Percentiles rank a stretch among this genome's conserved stretches.
phyloP scores from a whole-genome alignment of 192 early-diverging fungal genomes.

The Coemansia sp. region DNA sequence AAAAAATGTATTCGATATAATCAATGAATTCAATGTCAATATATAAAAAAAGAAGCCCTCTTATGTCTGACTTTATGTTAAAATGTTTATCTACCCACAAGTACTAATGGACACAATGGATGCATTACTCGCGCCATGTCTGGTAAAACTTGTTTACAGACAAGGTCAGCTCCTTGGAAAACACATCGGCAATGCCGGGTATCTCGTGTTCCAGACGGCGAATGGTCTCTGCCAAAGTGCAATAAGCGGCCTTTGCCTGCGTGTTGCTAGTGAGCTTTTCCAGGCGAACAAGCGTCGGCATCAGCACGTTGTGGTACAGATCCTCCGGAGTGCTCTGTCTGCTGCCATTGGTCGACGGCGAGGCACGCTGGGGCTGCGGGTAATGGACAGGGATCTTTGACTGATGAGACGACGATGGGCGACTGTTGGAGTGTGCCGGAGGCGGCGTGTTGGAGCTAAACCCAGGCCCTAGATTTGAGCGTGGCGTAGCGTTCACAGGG shows the following conservation, averaged over 20 bases:
- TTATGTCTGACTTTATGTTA: too few species aligned
- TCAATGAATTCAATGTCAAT: not conserved
- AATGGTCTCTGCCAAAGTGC: conserved; percentile 53
- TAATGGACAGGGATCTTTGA: conserved; percentile 21
- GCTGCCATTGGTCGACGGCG: conserved; percentile 5
- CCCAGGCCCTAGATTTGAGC: conserved; percentile 31
- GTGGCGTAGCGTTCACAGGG: conserved; percentile 29
- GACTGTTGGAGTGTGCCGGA: conserved; percentile 19
- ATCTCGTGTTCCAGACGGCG: conserved; percentile 54
- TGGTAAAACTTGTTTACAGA: conserved; percentile 53
- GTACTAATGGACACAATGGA: not conserved
- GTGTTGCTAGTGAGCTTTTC: conserved; percentile 51
- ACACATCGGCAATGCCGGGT: conserved; percentile 54
- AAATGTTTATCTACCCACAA: too few species aligned
- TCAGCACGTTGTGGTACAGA: conserved; percentile 53
- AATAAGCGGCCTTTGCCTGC: conserved; percentile 46
- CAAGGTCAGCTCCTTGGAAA: conserved; percentile 48
- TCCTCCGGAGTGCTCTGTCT: conserved; percentile 46
- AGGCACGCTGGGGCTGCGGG: conserved; percentile 35
- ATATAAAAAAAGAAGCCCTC: not conserved
- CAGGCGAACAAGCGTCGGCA: conserved; percentile 49
- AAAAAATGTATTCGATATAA: too few species aligned
- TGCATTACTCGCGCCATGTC: conserved; percentile 44
- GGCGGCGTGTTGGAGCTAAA: conserved; percentile 40
- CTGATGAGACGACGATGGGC: conserved; percentile 49